Evolutionary conservation across 768 basidiomycete species (phyloP), one percentile per base, ranked within the genome.

Genomic region (Filobasidium floriforme): DNA sequence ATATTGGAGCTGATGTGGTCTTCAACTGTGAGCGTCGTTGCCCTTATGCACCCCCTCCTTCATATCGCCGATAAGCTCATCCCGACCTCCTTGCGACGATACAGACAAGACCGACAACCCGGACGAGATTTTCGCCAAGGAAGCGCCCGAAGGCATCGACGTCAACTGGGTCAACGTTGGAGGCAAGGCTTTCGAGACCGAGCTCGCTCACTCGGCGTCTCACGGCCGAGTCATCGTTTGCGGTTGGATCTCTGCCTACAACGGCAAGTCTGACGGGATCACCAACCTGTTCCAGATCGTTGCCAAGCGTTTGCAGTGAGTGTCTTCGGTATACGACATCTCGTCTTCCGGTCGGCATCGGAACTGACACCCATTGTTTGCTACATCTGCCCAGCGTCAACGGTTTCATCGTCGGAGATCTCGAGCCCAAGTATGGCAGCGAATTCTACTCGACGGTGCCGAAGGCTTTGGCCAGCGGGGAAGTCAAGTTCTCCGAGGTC

Each of bases 101-200:
- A 12, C 60, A 63, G 69, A 79, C 75, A 79, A 89, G 81, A 88
- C 82, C 0, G 80, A 80, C 0, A 79, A 80, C 57, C 85, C 83
- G 0, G 71, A 71, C 0, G 83, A 86, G 12, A 79, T 87, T 1
- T 77, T 90, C 44, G 72, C 73, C 67, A 81, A 81, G 65, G 82
- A 88, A 69, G 87, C 86, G 1, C 84, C 83, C 0, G 54, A 57
- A 14, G 59, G 59, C 9, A 81, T 87, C 54, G 80, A 86, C 70
- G 76, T 86, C 79, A 85, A 76, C 69, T 78, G 70, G 66, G 77
- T 78, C 41, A 78, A 75, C 60, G 76, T 77, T 43, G 75, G 75
- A 24, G 73, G 74, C 1, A 62, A 66, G 44, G 70, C 70, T 0
- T 72, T 79, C 44, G 77, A 79, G 40, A 66, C 66, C 2, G 72